These are phyloP conservation scores for Singerocomus inundabilis DNA, from an alignment of 1,284 basidiomycete species.

Conservation along the genomic window DNA sequence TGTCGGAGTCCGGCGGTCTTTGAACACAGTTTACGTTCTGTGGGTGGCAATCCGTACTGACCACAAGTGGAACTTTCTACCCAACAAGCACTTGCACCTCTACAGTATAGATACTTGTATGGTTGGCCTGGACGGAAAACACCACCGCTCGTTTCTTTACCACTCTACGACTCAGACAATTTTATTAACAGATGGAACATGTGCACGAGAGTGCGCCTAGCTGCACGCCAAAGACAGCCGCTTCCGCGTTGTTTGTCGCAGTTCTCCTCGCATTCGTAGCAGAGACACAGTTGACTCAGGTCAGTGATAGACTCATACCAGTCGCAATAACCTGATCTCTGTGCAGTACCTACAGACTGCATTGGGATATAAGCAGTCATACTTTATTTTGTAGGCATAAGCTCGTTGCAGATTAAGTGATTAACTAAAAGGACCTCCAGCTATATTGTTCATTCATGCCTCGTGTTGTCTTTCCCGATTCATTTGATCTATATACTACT, in stretches of 20 bases:
- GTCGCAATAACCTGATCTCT: neutral
- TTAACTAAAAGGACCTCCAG: conserved; percentile 37
- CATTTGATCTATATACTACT: conserved; percentile 62
- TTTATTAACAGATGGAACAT: conserved; percentile 14
- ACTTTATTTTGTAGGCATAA: conserved; percentile 69
- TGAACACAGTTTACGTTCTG: too few species aligned
- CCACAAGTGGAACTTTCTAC: too few species aligned
- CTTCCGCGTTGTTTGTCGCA: conserved; percentile 37
- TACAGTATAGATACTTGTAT: too few species aligned
- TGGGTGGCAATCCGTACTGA: too few species aligned
- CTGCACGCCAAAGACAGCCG: conserved; percentile 30
- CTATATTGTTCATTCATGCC: conserved; percentile 73
- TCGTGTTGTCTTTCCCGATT: conserved; percentile 66
- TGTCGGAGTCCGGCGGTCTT: too few species aligned
- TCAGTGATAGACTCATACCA: conserved; percentile 28
- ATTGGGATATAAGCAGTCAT: conserved; percentile 70
- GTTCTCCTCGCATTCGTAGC: conserved; percentile 64
- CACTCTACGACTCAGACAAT: neutral
- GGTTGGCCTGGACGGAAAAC: too few species aligned
- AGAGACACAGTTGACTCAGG: conserved; percentile 73
- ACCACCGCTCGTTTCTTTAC: neutral
- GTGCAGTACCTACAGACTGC: conserved; percentile 71
- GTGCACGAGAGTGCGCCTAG: neutral
- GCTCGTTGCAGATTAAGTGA: neutral
- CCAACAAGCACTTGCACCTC: too few species aligned